Conservation (phyloP, 2,329 filamentous ascomycete species). For the Clathrospora elynae region DNA sequence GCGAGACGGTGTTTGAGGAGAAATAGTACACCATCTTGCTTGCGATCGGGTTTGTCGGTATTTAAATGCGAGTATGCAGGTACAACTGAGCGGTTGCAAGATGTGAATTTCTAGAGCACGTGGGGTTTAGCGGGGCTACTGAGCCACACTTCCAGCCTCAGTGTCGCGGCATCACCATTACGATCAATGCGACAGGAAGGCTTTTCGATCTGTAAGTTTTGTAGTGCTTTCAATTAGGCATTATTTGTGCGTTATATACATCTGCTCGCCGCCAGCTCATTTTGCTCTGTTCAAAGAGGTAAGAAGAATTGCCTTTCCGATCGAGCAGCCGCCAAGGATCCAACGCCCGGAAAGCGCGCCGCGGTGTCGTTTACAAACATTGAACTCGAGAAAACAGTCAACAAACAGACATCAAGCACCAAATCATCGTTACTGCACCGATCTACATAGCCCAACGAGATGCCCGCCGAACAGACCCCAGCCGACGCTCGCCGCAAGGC, state of each 20-base stretch:
- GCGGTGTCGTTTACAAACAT: slow-evolving; percentile 7
- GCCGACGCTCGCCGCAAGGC: slow-evolving; percentile 67
- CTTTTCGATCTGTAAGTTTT: too few species aligned
- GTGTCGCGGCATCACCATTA: slow-evolving; percentile 6
- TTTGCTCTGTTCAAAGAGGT: neutral
- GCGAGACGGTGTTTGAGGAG: slow-evolving; percentile 80
- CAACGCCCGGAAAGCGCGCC: slow-evolving; percentile 14
- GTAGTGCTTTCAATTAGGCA: too few species aligned
- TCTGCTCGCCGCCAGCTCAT: neutral
- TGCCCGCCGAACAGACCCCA: slow-evolving; percentile 34
- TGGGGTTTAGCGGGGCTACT: slow-evolving; percentile 36
- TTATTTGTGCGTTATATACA: neutral
- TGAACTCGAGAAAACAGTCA: slow-evolving; percentile 5
- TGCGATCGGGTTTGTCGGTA: too few species aligned
- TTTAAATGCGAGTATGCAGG: too few species aligned
- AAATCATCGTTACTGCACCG: neutral
- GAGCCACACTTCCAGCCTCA: slow-evolving; percentile 14
- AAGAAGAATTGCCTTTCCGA: slow-evolving; percentile 1
- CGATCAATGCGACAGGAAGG: too few species aligned
- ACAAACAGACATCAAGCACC: slow-evolving; percentile 8
- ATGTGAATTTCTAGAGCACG: slow-evolving; percentile 35
- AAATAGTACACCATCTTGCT: slow-evolving; percentile 94
- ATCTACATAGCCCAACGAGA: slow-evolving; percentile 1
- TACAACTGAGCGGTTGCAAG: slow-evolving; percentile 9
- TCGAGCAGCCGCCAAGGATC: slow-evolving; percentile 6